Evolutionary conservation across 768 basidiomycete species (phyloP).

Genomic region (Pleurotus cornucopiae): DNA sequence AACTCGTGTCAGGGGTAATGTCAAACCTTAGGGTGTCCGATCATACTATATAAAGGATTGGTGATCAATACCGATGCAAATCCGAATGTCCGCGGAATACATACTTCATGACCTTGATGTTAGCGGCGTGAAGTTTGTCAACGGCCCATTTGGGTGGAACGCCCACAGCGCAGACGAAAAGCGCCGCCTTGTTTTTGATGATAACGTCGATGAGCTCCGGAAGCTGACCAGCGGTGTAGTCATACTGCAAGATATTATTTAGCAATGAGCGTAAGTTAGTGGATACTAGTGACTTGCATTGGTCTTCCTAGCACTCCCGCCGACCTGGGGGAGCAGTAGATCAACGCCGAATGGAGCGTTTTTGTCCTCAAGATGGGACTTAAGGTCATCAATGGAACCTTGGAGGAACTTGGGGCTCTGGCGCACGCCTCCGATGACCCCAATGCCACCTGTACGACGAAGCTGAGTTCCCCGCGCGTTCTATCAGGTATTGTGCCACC

Average conservation of each 20-base stretch:
- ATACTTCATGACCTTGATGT: conserved; percentile 84
- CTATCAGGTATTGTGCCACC: conserved; percentile 1
- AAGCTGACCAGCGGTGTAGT: conserved; percentile 79
- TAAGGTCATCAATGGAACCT: conserved; percentile 66
- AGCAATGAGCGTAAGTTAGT: conserved; percentile 11
- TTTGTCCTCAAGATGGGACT: conserved; percentile 69
- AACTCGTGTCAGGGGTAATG: neutral
- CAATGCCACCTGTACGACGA: conserved; percentile 56
- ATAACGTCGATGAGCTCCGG: conserved; percentile 76
- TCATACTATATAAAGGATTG: conserved; percentile 45
- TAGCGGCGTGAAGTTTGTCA: conserved; percentile 74
- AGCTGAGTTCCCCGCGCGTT: neutral
- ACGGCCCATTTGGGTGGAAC: conserved; percentile 83
- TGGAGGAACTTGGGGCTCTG: conserved; percentile 71
- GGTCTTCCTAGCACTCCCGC: conserved; percentile 79
- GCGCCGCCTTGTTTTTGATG: conserved; percentile 62
- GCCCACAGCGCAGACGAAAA: conserved; percentile 83
- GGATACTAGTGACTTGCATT: conserved; percentile 37
- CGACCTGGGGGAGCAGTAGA: conserved; percentile 77
- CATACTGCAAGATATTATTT: conserved; percentile 32
- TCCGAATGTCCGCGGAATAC: conserved; percentile 17
- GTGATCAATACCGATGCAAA: conserved; percentile 1
- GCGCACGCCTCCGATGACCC: conserved; percentile 81
- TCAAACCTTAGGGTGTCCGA: conserved; percentile 80
- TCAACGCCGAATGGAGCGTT: conserved; percentile 81